Conservation (phyloP, 2,329 filamentous ascomycete species). For the Cordyceps militaris region DNA sequence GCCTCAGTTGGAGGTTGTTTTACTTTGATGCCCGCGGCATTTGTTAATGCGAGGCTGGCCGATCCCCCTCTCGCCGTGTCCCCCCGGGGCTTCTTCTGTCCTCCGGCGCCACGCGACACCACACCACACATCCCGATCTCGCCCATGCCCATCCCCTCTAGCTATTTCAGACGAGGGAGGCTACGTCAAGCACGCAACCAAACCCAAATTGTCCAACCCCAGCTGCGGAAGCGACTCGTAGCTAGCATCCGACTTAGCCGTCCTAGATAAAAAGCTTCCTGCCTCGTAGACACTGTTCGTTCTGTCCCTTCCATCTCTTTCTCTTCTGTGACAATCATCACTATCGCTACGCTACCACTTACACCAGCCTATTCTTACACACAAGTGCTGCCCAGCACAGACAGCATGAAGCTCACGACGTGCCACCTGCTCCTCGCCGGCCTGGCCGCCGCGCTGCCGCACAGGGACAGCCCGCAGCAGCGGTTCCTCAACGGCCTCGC, state of each 20-base stretch:
- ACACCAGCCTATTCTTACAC: background rate
- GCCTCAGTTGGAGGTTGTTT: too few species aligned
- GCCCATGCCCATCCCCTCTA: background rate
- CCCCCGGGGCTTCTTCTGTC: conserved; percentile 6
- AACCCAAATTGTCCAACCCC: background rate
- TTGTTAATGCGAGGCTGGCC: too few species aligned
- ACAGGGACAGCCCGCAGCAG: conserved; percentile 47
- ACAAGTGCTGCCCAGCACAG: background rate
- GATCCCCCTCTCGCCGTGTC: background rate
- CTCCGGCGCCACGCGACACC: background rate
- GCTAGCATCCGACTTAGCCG: background rate
- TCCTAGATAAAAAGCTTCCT: conserved; percentile 1
- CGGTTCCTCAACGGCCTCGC: conserved; percentile 44
- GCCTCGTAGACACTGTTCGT: background rate
- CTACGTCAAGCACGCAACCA: conserved; percentile 2
- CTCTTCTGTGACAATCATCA: background rate
- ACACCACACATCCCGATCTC: background rate
- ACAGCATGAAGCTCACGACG: conserved; percentile 22
- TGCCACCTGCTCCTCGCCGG: conserved; percentile 22
- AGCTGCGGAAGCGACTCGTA: background rate
- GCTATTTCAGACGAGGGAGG: too few species aligned
- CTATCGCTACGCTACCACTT: background rate
- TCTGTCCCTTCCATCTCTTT: background rate
- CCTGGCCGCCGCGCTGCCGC: conserved; percentile 20
- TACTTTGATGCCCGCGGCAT: too few species aligned